phyloP scores from a whole-genome alignment of 345 rosid species.

The Ceriops tagal region DNA sequence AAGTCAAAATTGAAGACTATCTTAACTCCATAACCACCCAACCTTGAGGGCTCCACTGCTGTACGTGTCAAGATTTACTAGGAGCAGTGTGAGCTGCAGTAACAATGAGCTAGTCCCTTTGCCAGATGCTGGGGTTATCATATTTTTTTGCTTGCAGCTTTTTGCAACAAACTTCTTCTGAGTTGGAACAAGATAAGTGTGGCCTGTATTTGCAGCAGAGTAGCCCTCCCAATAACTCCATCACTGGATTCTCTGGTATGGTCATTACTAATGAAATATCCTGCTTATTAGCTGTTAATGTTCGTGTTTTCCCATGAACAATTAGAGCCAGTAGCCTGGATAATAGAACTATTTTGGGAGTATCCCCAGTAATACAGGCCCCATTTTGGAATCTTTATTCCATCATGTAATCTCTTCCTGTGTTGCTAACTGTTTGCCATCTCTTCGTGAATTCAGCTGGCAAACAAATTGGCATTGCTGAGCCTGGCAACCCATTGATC shows the following conservation, averaged over 20 bases:
- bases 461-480: slow-evolving; percentile 51
- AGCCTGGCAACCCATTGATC: slow-evolving; percentile 31
- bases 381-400: slow-evolving; percentile 53
- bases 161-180: slow-evolving; percentile 26
- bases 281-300: slow-evolving; percentile 9
- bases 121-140: background rate
- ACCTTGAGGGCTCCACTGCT: background rate
- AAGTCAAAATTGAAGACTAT: background rate
- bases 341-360: slow-evolving; percentile 50
- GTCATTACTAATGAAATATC: slow-evolving; percentile 13
- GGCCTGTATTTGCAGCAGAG: slow-evolving; percentile 26
- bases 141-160: slow-evolving; percentile 24
- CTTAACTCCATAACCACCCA: background rate
- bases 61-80: background rate
- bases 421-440: slow-evolving; percentile 60
- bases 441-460: slow-evolving; percentile 53
- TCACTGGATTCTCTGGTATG: slow-evolving; percentile 39
- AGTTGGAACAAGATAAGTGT: slow-evolving; percentile 34
- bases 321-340: slow-evolving; percentile 44
- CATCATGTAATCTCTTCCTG: slow-evolving; percentile 51
- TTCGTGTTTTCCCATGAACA: slow-evolving; percentile 17
- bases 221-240: slow-evolving; percentile 35
- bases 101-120: background rate
- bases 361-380: slow-evolving; percentile 43
- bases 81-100: too few species aligned